Evolutionary conservation across 495 filamentous ascomycete species (phyloP).

Genomic region (Hyaloscypha finlandica): DNA sequence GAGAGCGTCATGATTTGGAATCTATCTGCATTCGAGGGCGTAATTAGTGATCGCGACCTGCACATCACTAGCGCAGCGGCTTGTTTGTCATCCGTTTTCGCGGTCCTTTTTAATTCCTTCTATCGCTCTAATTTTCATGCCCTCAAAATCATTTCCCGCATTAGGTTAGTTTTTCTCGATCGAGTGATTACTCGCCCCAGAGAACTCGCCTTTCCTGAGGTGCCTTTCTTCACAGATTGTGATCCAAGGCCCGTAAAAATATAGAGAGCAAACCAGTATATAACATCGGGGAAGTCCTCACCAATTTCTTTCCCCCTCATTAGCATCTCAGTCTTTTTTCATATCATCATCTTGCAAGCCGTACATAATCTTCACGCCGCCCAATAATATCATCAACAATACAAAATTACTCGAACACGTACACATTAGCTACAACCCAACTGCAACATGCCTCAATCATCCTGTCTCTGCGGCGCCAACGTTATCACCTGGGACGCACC

Average conservation of each 20-base stretch:
- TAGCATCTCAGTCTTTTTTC: neutral
- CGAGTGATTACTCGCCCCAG: neutral
- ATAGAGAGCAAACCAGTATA: neutral
- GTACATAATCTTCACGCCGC: neutral
- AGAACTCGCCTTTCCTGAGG: neutral
- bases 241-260: neutral
- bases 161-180: neutral
- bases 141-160: neutral
- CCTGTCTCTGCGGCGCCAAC: constrained; percentile 23
- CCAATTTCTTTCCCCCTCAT: constrained; percentile 20
- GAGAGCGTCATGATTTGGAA: constrained; percentile 5
- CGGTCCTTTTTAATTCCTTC: neutral
- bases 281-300: constrained; percentile 4
- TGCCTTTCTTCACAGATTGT: neutral
- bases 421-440: neutral
- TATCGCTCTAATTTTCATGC: neutral
- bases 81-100: neutral
- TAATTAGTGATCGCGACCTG: neutral
- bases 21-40: neutral
- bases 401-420: neutral
- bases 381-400: neutral
- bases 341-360: constrained; percentile 34
- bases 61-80: neutral
- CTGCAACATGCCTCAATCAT: constrained; percentile 21
- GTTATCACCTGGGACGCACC: constrained; percentile 9